Percentiles rank a stretch among this genome's conserved stretches.
phyloP scores from a whole-genome alignment of 176 grass and related monocot species.

The Eragrostis nindensis region DNA sequence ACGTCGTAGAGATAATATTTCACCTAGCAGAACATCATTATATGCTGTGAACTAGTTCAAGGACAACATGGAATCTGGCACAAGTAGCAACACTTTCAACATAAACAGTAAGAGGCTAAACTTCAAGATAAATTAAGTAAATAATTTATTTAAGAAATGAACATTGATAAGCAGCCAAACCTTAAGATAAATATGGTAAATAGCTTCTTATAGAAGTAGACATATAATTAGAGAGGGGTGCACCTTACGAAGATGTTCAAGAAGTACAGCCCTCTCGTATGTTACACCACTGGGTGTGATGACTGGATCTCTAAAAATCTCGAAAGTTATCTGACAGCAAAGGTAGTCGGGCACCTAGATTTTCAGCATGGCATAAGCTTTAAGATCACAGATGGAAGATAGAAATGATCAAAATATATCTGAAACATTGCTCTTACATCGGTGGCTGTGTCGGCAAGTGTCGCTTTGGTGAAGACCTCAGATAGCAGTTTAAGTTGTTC shows the following conservation, averaged over 20 bases:
- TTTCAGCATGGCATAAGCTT: constrained; percentile 30
- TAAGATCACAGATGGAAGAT: background rate
- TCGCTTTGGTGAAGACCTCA: constrained; percentile 66
- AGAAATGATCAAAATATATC: background rate
- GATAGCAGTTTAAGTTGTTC: constrained; percentile 66
- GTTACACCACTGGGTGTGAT: constrained; percentile 91
- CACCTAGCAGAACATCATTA: background rate
- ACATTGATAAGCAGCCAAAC: background rate
- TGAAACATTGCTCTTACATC: constrained; percentile 61
- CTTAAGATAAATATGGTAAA: background rate
- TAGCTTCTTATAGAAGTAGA: background rate
- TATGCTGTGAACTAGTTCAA: background rate
- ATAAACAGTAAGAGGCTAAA: background rate
- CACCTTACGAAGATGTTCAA: constrained; percentile 81
- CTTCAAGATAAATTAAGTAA: background rate
- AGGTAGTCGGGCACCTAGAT: constrained; percentile 81
- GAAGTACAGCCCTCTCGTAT: constrained; percentile 73
- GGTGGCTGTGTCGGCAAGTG: constrained; percentile 46
- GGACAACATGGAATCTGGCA: background rate
- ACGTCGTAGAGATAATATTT: background rate
- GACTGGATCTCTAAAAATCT: constrained; percentile 89
- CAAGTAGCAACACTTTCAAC: background rate
- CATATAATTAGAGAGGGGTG: background rate
- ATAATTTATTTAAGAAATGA: background rate
- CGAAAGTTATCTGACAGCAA: constrained; percentile 85